Evolutionary conservation across 1,139 yeast species (phyloP).

Genomic region (Scheffersomyces stambukii): DNA sequence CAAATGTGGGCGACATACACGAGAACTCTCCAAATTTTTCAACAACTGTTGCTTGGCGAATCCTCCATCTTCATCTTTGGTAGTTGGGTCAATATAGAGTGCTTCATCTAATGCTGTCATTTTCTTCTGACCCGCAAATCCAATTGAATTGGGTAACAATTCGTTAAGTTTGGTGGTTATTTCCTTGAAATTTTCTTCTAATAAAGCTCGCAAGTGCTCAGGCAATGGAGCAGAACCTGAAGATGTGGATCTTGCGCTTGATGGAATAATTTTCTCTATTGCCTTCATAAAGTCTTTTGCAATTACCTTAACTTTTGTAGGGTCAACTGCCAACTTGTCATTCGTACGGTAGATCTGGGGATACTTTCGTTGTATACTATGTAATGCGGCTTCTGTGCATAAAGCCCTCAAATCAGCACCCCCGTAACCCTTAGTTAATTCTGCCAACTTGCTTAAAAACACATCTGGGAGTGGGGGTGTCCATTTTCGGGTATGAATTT

Average conservation of each 20-base stretch:
- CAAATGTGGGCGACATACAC: conserved; percentile 80
- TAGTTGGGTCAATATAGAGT: conserved; percentile 55
- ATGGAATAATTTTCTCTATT: conserved; percentile 82
- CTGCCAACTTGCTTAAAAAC: conserved; percentile 67
- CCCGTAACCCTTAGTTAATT: conserved; percentile 90
- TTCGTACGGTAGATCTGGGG: conserved; percentile 87
- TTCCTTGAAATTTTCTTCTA: conserved; percentile 45
- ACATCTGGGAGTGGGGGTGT: conserved; percentile 57
- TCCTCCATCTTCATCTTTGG: conserved; percentile 59
- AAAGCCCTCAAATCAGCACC: conserved; percentile 96
- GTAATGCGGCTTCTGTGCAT: conserved; percentile 93
- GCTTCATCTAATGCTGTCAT: conserved; percentile 67
- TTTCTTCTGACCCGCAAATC: conserved; percentile 34
- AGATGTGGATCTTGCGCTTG: conserved; percentile 83
- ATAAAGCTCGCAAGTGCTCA: conserved; percentile 59
- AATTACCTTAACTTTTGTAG: conserved; percentile 66
- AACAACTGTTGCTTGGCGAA: conserved; percentile 64
- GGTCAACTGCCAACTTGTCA: conserved; percentile 72
- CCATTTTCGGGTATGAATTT: conserved; percentile 91
- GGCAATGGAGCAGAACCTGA: conserved; percentile 79
- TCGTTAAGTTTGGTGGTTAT: conserved; percentile 49
- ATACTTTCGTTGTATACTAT: conserved; percentile 83
- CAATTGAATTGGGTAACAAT: conserved; percentile 57
- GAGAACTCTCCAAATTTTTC: conserved; percentile 53
- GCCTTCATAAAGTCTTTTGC: conserved; percentile 88